Base-by-base conservation (phyloP, 345 rosid species). In the Eucalyptus victrix region DNA sequence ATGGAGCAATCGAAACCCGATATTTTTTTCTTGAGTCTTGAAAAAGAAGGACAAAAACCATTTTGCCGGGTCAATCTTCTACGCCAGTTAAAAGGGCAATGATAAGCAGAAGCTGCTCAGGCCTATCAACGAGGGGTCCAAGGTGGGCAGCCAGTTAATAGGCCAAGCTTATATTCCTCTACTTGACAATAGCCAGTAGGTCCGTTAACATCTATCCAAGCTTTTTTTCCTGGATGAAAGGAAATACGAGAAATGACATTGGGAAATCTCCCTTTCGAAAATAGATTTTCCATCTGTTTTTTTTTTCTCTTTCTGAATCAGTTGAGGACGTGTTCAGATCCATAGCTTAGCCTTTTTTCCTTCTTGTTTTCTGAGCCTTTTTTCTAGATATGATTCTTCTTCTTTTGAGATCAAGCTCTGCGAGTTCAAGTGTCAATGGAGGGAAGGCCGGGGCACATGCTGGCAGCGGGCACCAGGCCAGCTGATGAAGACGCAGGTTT, bases 121-220 rank as follows among this genome's bases (percentile, higher is more conserved):
- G 58, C 58, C 58, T 53, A 53, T 53, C 58, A 4, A 21, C 58
- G 5, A 21, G 5, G 24, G 24, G 56, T 53, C 23, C 56, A 53
- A 2, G 56, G 56, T 8, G 24, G 24, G 24, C 24, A 53, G 56
- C 24, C 56, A 53, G 56, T 53, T 53, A 8, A 69, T 34, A 19
- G 42, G 80, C 80, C 12, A 8, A 53, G 56, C 56, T 53, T 53
- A 19, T 53, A 53, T 19, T 53, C 0, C 58, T 19, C 58, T 8
- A 53, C 2, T 53, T 1, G 58, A 53, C 10, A 4, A 4, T 53
- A 53, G 58, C 26, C 58, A 53, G 1, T 8, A 53, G 58, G 2
- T 2, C 5, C 11, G 58, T 53, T 53, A 4, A 21, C 1, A 2
- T 53, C 4, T 4, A 53, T 1, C 58, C 26, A 21, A 8, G 2